phyloP scores from a whole-genome alignment of 2,329 filamentous ascomycete genomes.

The Hymenoscyphus scutula region DNA sequence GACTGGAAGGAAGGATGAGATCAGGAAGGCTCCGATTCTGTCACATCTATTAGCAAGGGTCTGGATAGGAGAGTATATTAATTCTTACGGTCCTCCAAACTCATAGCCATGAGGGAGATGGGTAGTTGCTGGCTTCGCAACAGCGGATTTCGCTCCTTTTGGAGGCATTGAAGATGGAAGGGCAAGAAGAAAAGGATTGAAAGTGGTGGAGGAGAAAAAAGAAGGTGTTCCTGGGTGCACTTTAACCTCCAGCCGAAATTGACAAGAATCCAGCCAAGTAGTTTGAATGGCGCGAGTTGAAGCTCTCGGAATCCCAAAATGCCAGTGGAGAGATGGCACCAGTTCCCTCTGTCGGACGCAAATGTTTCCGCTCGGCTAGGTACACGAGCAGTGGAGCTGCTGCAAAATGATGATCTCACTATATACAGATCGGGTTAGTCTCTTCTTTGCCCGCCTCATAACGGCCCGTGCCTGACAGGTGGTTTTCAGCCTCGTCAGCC shows the following conservation, averaged over 20 bases:
- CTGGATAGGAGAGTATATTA: neutral
- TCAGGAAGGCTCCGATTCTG: slow-evolving; percentile 72
- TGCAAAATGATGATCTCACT: slow-evolving; percentile 5
- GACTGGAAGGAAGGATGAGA: slow-evolving; percentile 77
- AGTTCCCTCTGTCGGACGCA: slow-evolving; percentile 6
- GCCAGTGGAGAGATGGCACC: neutral
- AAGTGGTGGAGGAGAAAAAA: neutral
- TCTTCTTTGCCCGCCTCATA: neutral
- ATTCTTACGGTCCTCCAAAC: slow-evolving; percentile 37
- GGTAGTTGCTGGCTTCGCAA: slow-evolving; percentile 22
- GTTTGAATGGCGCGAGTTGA: neutral
- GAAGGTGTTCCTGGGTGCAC: slow-evolving; percentile 14
- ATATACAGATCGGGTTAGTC: neutral
- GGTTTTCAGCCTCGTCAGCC: neutral
- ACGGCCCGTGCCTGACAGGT: neutral
- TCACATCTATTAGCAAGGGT: slow-evolving; percentile 12
- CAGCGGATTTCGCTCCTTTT: slow-evolving; percentile 26
- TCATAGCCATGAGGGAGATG: slow-evolving; percentile 34
- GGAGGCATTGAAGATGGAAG: slow-evolving; percentile 25
- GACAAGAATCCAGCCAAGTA: neutral
- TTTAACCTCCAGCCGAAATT: slow-evolving; percentile 4
- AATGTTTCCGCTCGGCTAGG: slow-evolving; percentile 9
- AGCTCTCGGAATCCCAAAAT: neutral
- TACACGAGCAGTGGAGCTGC: no score
- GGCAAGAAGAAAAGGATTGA: slow-evolving; percentile 6